Evolutionary conservation across 805 yeast species (phyloP).

Genomic region (Kluyveromyces nonfermentans): DNA sequence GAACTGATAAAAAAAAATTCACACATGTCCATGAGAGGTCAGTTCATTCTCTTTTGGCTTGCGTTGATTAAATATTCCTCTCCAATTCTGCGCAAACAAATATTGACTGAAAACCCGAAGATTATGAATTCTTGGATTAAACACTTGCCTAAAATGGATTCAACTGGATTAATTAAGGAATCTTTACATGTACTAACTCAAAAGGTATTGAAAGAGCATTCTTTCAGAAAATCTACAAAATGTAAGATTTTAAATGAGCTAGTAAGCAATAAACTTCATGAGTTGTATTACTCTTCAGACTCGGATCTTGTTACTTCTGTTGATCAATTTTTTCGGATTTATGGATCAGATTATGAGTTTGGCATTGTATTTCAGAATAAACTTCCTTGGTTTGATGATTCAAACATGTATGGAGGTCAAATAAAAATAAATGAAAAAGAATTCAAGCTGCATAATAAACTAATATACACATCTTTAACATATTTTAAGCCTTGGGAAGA

Average conservation of each 20-base stretch:
- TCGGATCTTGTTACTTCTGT: conserved; percentile 32
- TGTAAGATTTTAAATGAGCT: conserved; percentile 72
- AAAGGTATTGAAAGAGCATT: conserved; percentile 46
- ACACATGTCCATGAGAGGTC: conserved; percentile 42
- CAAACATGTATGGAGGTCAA: conserved; percentile 32
- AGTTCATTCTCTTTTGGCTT: conserved; percentile 56
- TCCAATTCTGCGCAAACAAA: conserved; percentile 52
- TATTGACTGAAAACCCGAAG: conserved; percentile 46
- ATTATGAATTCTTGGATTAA: conserved; percentile 63
- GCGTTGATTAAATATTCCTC: conserved; percentile 40
- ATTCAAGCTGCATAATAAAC: conserved; percentile 58
- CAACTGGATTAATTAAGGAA: conserved; percentile 31
- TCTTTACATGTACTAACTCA: conserved; percentile 41
- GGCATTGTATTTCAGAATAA: conserved; percentile 42
- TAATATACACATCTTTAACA: conserved; percentile 52
- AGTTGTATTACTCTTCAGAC: conserved; percentile 37
- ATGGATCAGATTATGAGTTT: conserved; percentile 40
- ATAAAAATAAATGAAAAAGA: conserved; percentile 40
- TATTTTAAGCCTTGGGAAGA: conserved; percentile 78
- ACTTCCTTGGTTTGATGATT: conserved; percentile 40
- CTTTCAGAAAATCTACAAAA: conserved; percentile 59
- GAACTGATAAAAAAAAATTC: conserved; percentile 28
- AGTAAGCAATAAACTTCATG: conserved; percentile 48
- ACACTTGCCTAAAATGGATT: conserved; percentile 46
- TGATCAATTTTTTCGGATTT: conserved; percentile 38